Evolutionary conservation across 345 rosid genomes (phyloP).

Genomic region (Corchorus capsularis): DNA sequence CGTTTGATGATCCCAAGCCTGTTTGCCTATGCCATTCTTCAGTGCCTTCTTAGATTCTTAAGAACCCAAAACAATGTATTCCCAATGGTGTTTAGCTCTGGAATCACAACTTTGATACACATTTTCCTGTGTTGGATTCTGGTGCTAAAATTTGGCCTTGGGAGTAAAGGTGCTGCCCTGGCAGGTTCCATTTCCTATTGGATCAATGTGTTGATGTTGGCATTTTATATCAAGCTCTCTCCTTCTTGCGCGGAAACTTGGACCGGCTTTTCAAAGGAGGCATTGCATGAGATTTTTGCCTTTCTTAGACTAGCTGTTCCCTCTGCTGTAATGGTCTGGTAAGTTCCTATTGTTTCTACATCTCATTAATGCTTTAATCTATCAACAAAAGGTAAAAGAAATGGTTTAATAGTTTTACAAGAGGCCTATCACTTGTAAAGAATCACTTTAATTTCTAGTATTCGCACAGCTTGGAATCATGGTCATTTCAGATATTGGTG

Average conservation of each 20-base stretch:
- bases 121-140: slow-evolving; percentile 44
- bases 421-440: neutral
- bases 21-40: slow-evolving; percentile 42
- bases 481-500: slow-evolving; percentile 18
- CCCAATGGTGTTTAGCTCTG: slow-evolving; percentile 52
- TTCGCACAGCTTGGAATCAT: slow-evolving; percentile 10
- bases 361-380: neutral
- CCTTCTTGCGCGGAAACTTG: slow-evolving; percentile 33
- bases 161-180: slow-evolving; percentile 57
- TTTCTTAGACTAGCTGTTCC: slow-evolving; percentile 33
- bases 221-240: slow-evolving; percentile 34
- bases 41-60: slow-evolving; percentile 47
- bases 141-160: slow-evolving; percentile 42
- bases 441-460: neutral
- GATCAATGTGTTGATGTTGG: slow-evolving; percentile 34
- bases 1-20: slow-evolving; percentile 49
- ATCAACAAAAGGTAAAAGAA: neutral
- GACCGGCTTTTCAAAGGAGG: slow-evolving; percentile 36
- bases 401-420: too few species aligned
- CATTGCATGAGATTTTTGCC: slow-evolving; percentile 15
- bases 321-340: slow-evolving; percentile 39
- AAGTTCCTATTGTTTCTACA: neutral
- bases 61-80: slow-evolving; percentile 48
- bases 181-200: slow-evolving; percentile 43
- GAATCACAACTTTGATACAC: slow-evolving; percentile 42